phyloP scores from a whole-genome alignment of 139 green algal species.

The Chlorella vulgaris region DNA sequence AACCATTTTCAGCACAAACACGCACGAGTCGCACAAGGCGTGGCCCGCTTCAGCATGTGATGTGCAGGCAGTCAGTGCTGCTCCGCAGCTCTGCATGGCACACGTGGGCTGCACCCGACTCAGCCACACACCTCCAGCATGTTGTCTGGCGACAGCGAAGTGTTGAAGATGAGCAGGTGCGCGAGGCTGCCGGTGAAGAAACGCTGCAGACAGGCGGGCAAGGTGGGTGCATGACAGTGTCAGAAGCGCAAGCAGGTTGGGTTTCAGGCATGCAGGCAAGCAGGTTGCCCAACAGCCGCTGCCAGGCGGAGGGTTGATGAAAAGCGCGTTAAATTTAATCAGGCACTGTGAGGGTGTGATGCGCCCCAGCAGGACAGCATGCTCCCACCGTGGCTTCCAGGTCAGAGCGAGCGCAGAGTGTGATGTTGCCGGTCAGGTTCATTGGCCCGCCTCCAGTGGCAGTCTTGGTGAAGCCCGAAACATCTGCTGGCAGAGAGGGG shows the following conservation, averaged over 20 bases:
- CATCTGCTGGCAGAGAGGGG: constrained; percentile 10
- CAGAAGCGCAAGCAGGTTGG: not conserved
- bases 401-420: constrained; percentile 58
- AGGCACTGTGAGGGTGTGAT: no score
- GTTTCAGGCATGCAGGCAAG: not conserved
- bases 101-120: no score
- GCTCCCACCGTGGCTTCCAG: constrained; percentile 28
- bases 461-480: not conserved
- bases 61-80: no score
- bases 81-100: no score
- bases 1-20: no score
- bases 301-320: no score
- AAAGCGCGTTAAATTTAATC: no score
- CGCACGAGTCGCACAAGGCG: no score
- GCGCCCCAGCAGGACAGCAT: no score
- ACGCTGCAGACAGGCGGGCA: constrained; percentile 19
- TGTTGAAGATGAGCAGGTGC: constrained; percentile 44
- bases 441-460: constrained; percentile 41
- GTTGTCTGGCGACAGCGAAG: constrained; percentile 16
- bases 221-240: not conserved
- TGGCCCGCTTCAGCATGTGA: no score
- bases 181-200: constrained; percentile 52
- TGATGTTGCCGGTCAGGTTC: constrained; percentile 43
- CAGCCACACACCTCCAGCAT: constrained; percentile 25
- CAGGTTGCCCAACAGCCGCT: not conserved